Evolutionary conservation across 352 stramenopile species (phyloP).

Genomic region (Globisporangium perplexum): DNA sequence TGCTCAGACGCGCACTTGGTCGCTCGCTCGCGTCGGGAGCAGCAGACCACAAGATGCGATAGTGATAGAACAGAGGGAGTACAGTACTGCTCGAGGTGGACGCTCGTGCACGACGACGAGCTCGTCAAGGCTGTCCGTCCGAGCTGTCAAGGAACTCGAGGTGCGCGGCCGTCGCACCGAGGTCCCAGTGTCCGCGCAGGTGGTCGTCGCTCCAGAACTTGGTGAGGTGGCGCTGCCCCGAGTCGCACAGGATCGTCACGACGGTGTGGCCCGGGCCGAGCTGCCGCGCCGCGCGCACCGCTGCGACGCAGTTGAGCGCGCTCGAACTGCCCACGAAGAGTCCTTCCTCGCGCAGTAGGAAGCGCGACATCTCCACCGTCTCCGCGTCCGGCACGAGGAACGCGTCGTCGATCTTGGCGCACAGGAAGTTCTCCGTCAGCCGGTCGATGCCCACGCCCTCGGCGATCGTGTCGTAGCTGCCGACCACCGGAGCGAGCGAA

Average conservation of each 20-base stretch:
- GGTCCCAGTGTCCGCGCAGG: slow-evolving; percentile 61
- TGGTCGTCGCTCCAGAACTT: slow-evolving; percentile 87
- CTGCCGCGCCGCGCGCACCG: slow-evolving; percentile 61
- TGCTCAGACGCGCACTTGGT: too few relatives aligned
- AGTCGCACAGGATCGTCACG: slow-evolving; percentile 87
- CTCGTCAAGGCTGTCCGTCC: slow-evolving; percentile 53
- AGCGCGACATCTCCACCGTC: slow-evolving; percentile 97
- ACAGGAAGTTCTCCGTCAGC: slow-evolving; percentile 94
- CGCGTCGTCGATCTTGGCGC: slow-evolving; percentile 86
- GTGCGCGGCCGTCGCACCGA: slow-evolving; percentile 39
- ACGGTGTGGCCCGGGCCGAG: slow-evolving; percentile 78
- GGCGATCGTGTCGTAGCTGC: slow-evolving; percentile 96
- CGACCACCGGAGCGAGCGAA: background rate
- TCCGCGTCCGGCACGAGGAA: slow-evolving; percentile 93
- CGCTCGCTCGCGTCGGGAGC: too few relatives aligned
- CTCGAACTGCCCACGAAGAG: slow-evolving; percentile 93
- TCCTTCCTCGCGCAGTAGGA: slow-evolving; percentile 93
- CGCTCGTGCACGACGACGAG: too few relatives aligned
- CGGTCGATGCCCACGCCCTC: slow-evolving; percentile 98
- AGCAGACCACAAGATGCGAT: too few relatives aligned
- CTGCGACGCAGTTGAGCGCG: slow-evolving; percentile 82
- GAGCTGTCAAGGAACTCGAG: slow-evolving; percentile 75
- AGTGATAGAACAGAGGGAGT: too few relatives aligned
- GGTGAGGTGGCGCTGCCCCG: slow-evolving; percentile 83
- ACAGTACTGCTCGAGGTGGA: too few relatives aligned